phyloP scores from a whole-genome alignment of 2,329 filamentous ascomycete species.

The Hymenoscyphus fraxineus region DNA sequence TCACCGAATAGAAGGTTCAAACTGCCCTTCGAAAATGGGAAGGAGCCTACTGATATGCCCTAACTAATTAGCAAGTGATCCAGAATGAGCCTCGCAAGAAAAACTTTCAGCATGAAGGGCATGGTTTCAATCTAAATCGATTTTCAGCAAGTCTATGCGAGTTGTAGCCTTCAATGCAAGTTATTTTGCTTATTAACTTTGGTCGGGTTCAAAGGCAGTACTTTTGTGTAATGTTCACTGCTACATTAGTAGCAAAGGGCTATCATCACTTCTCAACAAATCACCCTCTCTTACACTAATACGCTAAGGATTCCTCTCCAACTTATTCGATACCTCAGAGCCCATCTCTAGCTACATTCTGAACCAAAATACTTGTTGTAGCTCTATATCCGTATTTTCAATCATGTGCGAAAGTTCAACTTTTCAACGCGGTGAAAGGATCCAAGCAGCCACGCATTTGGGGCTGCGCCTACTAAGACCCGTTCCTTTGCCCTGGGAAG shows the following conservation, averaged over 20 bases:
- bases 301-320: not conserved
- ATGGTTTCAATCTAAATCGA: too few species aligned
- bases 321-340: not conserved
- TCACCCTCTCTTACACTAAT: not conserved
- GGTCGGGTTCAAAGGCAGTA: not conserved
- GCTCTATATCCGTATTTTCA: not conserved
- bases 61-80: not conserved
- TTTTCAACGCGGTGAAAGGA: not conserved
- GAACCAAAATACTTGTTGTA: not conserved
- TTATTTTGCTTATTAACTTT: too few species aligned
- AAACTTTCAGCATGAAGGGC: not conserved
- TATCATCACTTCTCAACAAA: not conserved
- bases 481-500: not conserved
- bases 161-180: too few species aligned
- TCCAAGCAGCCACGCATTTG: not conserved
- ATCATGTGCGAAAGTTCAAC: not conserved
- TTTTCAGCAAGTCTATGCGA: too few species aligned
- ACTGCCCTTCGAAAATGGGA: not conserved
- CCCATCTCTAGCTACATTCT: not conserved
- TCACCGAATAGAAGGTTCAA: not conserved
- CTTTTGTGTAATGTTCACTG: not conserved
- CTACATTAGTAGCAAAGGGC: not conserved
- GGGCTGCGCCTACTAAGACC: not conserved
- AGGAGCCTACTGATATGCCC: not conserved
- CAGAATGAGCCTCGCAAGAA: not conserved